These are phyloP conservation scores for Quercus agrifolia DNA, from an alignment of 306 rosid species.

Conservation along the genomic window DNA sequence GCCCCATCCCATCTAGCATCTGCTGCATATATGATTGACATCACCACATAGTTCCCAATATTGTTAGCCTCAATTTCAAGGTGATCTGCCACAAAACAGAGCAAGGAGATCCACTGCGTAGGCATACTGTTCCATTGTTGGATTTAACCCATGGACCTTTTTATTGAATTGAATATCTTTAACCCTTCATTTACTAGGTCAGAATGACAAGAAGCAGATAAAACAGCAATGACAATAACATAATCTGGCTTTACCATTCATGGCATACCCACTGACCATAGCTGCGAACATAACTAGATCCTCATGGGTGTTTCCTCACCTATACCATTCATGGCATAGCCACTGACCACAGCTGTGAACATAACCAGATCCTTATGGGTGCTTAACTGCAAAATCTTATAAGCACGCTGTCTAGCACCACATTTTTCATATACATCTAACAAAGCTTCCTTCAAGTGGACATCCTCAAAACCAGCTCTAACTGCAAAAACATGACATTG, in stretches of 20 bases:
- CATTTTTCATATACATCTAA: conserved; percentile 86
- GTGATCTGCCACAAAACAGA: conserved; percentile 45
- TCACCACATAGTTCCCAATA: conserved; percentile 71
- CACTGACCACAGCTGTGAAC: conserved; percentile 85
- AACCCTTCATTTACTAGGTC: conserved; percentile 78
- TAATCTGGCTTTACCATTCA: conserved; percentile 80
- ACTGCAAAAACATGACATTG: conserved; percentile 80
- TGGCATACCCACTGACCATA: conserved; percentile 79
- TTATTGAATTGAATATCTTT: conserved; percentile 65
- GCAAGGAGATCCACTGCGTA: conserved; percentile 84
- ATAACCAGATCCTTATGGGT: conserved; percentile 70
- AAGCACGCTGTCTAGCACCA: conserved; percentile 55
- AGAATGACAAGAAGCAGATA: conserved; percentile 86
- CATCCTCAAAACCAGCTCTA: conserved; percentile 57
- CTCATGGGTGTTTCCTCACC: conserved; percentile 59
- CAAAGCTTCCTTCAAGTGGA: conserved; percentile 62
- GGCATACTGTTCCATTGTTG: conserved; percentile 82
- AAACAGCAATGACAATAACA: conserved; percentile 62
- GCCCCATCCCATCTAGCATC: conserved; percentile 80
- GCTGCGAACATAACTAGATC: conserved; percentile 83
- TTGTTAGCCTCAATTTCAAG: conserved; percentile 59
- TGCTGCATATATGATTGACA: conserved; percentile 81
- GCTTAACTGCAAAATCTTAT: conserved; percentile 53
- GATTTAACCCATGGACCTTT: conserved; percentile 62
- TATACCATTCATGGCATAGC: conserved; percentile 83